Evolutionary conservation across 208 protist species (phyloP).

Genomic region (Leishmania guyanensis): DNA sequence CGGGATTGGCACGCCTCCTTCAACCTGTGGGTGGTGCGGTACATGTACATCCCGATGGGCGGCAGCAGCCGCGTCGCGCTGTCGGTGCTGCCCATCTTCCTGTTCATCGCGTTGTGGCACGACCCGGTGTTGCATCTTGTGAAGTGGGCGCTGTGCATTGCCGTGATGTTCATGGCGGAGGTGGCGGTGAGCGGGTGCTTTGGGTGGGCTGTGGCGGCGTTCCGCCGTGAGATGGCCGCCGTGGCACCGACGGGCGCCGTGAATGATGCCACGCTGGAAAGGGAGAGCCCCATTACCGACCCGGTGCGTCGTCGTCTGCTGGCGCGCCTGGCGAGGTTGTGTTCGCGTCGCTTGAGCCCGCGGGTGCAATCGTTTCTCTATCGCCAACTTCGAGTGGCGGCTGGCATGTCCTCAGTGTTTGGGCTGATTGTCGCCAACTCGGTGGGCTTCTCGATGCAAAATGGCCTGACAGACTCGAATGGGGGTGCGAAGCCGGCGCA

Average conservation of each 20-base stretch:
- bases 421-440: conserved; percentile 68
- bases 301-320: too few species aligned
- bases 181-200: conserved; percentile 36
- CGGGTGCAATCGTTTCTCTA: not conserved
- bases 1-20: conserved; percentile 93
- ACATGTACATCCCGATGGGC: conserved; percentile 95
- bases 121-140: conserved; percentile 79
- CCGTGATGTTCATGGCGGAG: conserved; percentile 60
- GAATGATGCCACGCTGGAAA: too few species aligned
- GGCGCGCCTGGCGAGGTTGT: too few species aligned
- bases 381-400: conserved; percentile 27
- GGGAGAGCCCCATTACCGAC: too few species aligned
- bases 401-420: conserved; percentile 36
- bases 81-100: conserved; percentile 89
- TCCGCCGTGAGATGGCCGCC: conserved; percentile 31
- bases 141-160: conserved; percentile 51
- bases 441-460: conserved; percentile 33
- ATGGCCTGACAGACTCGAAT: not conserved
- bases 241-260: too few species aligned
- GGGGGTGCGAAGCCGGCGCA: not conserved
- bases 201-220: conserved; percentile 4
- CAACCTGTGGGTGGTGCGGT: conserved; percentile 94
- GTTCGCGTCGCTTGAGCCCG: too few species aligned
- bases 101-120: conserved; percentile 94
- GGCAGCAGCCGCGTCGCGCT: conserved; percentile 54